Conservation (phyloP, 2,329 filamentous ascomycete species). For the Metarhizium humberi region DNA sequence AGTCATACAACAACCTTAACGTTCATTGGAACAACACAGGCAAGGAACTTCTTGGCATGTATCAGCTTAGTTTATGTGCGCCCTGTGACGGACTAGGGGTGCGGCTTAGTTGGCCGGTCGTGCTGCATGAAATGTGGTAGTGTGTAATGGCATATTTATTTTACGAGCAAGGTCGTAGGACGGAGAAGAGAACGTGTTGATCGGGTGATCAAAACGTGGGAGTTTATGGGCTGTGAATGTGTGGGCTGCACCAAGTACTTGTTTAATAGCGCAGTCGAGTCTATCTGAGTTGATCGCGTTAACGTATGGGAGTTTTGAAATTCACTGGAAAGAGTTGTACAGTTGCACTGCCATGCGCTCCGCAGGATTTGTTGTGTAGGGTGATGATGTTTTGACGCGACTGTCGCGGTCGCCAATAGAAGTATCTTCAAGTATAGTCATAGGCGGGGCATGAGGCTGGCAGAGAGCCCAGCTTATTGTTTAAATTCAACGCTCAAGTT, state of each 20-base stretch:
- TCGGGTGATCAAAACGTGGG: neutral
- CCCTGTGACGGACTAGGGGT: neutral
- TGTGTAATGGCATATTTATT: neutral
- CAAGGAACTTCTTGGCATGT: neutral
- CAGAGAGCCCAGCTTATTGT: neutral
- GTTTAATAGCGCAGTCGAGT: neutral
- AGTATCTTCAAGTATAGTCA: neutral
- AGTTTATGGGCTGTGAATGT: neutral
- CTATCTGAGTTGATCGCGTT: neutral
- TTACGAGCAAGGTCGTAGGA: neutral
- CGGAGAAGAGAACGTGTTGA: neutral
- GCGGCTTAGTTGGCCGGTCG: neutral
- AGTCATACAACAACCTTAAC: too few relatives aligned
- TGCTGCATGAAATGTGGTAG: neutral
- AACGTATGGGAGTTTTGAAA: neutral
- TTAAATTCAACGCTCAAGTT: slow-evolving; percentile 2
- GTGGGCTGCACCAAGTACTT: neutral
- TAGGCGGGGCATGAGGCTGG: neutral
- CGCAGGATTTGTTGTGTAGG: neutral
- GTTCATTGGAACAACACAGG: slow-evolving; percentile 1
- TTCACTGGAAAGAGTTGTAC: neutral
- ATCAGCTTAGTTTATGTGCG: neutral
- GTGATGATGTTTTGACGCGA: neutral
- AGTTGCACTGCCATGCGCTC: neutral
- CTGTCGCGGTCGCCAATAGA: neutral